Conservation (phyloP, 1,284 basidiomycete species). For the Fomitiporia mediterranea region DNA sequence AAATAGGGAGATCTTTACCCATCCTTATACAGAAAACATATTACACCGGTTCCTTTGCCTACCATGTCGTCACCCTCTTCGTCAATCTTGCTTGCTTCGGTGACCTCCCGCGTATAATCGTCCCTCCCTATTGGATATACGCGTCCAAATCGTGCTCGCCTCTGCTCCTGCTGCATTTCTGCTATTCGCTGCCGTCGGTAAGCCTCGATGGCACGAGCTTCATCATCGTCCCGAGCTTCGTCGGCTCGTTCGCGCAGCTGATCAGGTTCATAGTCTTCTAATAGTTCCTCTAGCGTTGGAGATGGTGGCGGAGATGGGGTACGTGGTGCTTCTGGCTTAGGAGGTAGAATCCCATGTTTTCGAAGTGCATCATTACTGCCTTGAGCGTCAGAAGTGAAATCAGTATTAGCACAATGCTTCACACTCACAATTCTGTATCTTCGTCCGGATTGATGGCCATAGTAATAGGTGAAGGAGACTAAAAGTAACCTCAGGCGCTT, state of each 20-base stretch:
- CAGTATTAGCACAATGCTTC: background rate
- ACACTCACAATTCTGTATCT: constrained; percentile 87
- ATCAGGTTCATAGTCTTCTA: constrained; percentile 60
- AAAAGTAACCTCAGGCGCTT: background rate
- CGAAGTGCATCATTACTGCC: constrained; percentile 87
- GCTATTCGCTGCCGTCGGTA: constrained; percentile 65
- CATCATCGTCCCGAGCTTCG: constrained; percentile 69
- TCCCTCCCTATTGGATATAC: constrained; percentile 89
- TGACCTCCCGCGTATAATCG: constrained; percentile 93
- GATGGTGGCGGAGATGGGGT: constrained; percentile 71
- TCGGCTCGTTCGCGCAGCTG: constrained; percentile 70
- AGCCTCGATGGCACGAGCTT: constrained; percentile 70
- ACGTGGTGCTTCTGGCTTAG: constrained; percentile 59
- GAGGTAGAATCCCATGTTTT: constrained; percentile 86
- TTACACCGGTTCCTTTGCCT: constrained; percentile 72
- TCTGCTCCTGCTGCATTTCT: constrained; percentile 59
- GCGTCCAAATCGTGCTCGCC: constrained; percentile 74
- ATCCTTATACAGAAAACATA: constrained; percentile 89
- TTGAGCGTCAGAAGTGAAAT: background rate
- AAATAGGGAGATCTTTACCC: constrained; percentile 45
- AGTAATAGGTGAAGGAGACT: background rate
- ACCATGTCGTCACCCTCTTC: constrained; percentile 62
- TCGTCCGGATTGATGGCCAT: constrained; percentile 78
- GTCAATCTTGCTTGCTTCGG: constrained; percentile 79
- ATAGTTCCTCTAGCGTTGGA: constrained; percentile 58